Base-by-base conservation (phyloP, 345 rosid genomes). In the Eucalyptus curtisii region DNA sequence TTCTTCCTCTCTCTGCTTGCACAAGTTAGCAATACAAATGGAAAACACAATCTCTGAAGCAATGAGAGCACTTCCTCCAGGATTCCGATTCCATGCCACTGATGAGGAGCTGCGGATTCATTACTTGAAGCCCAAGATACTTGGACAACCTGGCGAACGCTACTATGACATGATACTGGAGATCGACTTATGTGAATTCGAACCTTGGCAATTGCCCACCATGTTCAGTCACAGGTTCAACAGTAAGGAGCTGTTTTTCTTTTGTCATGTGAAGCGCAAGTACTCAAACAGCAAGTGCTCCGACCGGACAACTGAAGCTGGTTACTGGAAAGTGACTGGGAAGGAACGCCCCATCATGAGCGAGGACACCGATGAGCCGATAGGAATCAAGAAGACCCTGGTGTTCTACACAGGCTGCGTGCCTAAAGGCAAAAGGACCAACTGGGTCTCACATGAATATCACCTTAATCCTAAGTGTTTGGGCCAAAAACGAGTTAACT, bases 241-340 rank as follows among this genome's bases (percentile, higher is more conserved):
- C 22, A 90, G 93, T 86, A 79, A 10, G 19, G 87, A 55, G 22
- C 91, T 94, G 93, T 89, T 89, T 40, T 94, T 94, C 91, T 93
- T 92, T 88, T 89, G 90, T n/a, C 87, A 27, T 4, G 90, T 88
- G 5, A 90, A 89, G 50, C 79, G 82, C 66, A 90, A 89, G 89
- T 91, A 92, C 64, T n/a, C 45, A 1, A 80, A 68, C 71, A 91
- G 93, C 59, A 89, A 86, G 5, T 49, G 89, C 50, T 49, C 59
- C 37, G 86, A 81, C 20, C 88, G 95, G 45, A 87, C 44, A 11
- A 93, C 94, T 1, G 49, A n/a, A 6, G 40, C 82, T 86, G 97
- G 97, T 11, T 94, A 16, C 86, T 95, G 96, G 96, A 95, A 95
- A 89, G 88, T 86, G 30, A 94, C 96, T 0, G 93, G 96, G 5